Evolutionary conservation across 1,284 basidiomycete species (phyloP), one percentile per base, ranked within the genome.

Genomic region (Rhodotorula sp.): DNA sequence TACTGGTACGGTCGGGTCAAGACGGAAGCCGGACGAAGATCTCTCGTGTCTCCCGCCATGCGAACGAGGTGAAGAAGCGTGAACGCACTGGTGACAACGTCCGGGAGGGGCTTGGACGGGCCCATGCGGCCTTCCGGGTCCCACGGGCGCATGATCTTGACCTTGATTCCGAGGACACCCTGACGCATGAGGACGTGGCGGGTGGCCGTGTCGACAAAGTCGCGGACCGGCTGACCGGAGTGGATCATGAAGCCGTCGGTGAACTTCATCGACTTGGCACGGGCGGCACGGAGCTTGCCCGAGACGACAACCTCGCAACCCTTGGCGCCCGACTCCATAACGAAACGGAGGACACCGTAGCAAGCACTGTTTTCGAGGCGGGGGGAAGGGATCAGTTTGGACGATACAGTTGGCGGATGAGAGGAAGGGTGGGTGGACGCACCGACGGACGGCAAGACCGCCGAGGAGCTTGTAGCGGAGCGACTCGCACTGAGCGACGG

Each of bases 181-280:
- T 99, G 97, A 81, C 93, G 91, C 80, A 99, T 89, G 80, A 99
- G 88, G 79, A 99, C 97, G 87, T 99, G 97, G 79, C 97, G 89
- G 80, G 98, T 95, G 74, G 97, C 97, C 80, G 93, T 89, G 86
- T 99, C 95, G 74, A 99, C 94, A 80, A 95, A 99, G 83, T 99
- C 97, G 74, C 89, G 86, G 69, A 89, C 90, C 79, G 97, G 97
- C 85, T 99, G 95, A 88, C 97, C 97, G 77, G 97, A 98, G 89
- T 99, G 97, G 83, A 99, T 95, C 93, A 99, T 98, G 90, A 97
- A 98, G 66, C 97, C 97, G 81, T 99, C 97, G 82, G 95, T 97
- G 87, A 99, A 99, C 85, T 99, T 99, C 97, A 99, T 99, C 62
- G 93, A 92, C 86, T 99, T 99, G 81, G 97, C 97, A 88, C 95